phyloP scores from a whole-genome alignment of 331 rosid genomes.

The Pyracantha coccinea region DNA sequence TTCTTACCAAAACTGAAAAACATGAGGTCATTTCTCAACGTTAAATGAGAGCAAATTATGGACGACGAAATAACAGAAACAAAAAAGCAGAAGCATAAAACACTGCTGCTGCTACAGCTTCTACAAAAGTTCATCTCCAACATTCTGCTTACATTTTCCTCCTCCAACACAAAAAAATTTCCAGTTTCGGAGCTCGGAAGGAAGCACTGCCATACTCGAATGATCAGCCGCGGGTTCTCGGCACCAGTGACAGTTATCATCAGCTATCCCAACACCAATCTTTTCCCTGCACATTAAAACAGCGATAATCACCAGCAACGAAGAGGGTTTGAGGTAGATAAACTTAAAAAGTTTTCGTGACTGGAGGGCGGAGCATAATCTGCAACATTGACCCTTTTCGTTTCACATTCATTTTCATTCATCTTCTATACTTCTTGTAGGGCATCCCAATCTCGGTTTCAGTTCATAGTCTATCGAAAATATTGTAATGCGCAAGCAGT shows the following conservation, averaged over 20 bases:
- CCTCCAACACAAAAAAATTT: neutral
- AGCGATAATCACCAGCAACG: neutral
- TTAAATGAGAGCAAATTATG: no score
- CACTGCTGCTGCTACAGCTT: neutral
- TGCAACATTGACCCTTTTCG: neutral
- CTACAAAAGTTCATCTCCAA: neutral
- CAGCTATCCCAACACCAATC: neutral
- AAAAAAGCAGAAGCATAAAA: no score
- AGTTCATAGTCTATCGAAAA: no score
- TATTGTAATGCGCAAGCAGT: no score
- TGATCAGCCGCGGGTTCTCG: neutral
- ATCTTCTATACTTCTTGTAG: neutral
- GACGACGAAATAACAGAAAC: no score
- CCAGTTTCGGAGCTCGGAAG: neutral
- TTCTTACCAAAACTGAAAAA: no score
- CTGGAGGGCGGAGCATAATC: neutral
- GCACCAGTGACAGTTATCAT: neutral
- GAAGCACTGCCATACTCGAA: neutral
- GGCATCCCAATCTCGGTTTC: no score
- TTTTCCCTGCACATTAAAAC: conserved; percentile 4
- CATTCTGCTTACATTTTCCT: neutral
- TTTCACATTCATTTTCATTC: neutral
- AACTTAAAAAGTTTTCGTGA: neutral
- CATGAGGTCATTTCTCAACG: no score
- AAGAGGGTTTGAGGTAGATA: neutral